These are phyloP conservation scores for Cryphonectria carpinicola DNA, from an alignment of 2,329 filamentous ascomycete species.

Conservation along the genomic window DNA sequence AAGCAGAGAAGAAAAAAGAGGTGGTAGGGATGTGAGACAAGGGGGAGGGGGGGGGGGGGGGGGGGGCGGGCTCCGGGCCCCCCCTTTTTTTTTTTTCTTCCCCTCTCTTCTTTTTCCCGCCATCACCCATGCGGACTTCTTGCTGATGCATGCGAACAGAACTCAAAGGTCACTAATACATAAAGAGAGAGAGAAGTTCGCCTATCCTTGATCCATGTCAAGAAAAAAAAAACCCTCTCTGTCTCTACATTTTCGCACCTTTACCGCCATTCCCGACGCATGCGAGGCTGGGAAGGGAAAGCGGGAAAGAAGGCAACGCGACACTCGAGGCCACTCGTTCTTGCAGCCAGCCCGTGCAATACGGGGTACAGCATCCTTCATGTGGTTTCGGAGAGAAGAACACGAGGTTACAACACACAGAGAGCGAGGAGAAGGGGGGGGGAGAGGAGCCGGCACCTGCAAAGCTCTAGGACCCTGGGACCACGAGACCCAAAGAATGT, in stretches of 20 bases:
- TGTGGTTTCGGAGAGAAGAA: background rate
- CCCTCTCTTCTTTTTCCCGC: constrained; percentile 24
- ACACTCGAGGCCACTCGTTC: background rate
- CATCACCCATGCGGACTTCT: background rate
- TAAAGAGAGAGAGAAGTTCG: background rate
- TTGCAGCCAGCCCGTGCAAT: too few species aligned
- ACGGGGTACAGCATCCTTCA: constrained; percentile 8
- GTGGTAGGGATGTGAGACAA: too few species aligned
- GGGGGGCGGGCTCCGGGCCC: too few species aligned
- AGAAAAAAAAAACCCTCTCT: background rate
- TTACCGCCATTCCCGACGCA: background rate
- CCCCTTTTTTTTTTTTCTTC: constrained; percentile 43
- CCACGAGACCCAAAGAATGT: background rate
- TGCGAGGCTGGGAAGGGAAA: background rate
- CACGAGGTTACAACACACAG: constrained; percentile 13
- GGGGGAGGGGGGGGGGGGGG: too few species aligned
- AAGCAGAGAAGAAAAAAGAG: too few species aligned
- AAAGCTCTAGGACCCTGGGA: background rate
- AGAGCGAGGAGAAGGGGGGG: too few species aligned
- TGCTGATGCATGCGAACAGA: background rate
- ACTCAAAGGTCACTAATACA: background rate
- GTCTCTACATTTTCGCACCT: background rate
- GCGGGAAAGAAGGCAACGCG: background rate
- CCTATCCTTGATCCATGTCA: background rate
- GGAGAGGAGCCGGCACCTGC: background rate